Evolutionary conservation across 2,329 filamentous ascomycete species (phyloP), one percentile per base, ranked within the genome.

Genomic region (Aspergillus quadricinctus): DNA sequence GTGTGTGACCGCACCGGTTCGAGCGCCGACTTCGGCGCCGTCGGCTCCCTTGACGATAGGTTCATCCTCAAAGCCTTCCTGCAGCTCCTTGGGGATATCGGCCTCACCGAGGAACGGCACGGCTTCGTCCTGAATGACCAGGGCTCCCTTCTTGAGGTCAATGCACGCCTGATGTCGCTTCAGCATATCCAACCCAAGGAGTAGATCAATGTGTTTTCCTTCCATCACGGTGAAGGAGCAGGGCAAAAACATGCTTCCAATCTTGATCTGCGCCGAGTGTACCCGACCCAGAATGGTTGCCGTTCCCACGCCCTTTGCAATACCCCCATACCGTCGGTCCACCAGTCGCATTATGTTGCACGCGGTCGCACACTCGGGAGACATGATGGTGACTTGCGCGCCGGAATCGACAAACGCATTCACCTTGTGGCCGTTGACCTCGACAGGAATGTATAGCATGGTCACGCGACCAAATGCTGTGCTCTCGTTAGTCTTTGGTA

Each of bases 201-300:
- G 83, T 19, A 99, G 81, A 71, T 97, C 94, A 25, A 99, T 94
- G 52, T 91, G 87, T 75, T 97, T 99, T 62, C 94, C 94, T 77
- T 99, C 94, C 94, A 99, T 99, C 69, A 99, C 94, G 3, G 94
- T 99, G 74, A 99, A 99, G 57, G 92, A 94, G 77, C 92, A 97
- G 2, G 93, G 88, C 64, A 99, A 80, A 70, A 91, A 92, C 60
- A 93, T 84, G 45, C 83, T 85, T 53, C 93, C 94, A 64, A 99
- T 94, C 74, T 90, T 93, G 74, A 99, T 95, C 74, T 93, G 91
- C 9, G 94, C 94, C 23, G 90, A 91, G 74, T 99, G 94, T 3
- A 99, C 94, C 52, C 94, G 90, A 31, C 94, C 94, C 21, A 99
- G 87, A 65, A 99, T 97, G 56, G 87, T 89, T 25, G 94, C 94